Conservation (phyloP, 768 basidiomycete genomes). For the Gyrodon lividus region DNA sequence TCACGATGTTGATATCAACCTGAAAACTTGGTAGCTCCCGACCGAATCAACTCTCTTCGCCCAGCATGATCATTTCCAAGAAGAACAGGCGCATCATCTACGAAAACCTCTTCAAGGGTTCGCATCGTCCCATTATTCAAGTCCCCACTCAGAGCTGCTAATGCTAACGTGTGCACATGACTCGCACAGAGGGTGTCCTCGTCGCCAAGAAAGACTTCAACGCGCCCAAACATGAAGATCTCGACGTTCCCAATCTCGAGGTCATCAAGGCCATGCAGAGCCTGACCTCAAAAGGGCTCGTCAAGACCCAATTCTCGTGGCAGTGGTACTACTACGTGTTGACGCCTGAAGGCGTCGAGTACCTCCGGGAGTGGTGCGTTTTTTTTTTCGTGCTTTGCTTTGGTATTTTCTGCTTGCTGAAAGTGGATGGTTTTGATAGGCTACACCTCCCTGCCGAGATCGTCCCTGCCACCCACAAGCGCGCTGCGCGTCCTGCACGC, state of each 20-base stretch:
- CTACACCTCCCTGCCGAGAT: constrained; percentile 94
- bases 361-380: constrained; percentile 82
- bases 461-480: constrained; percentile 97
- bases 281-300: constrained; percentile 73
- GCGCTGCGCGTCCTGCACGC: constrained; percentile 83
- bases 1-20: not conserved
- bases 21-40: constrained; percentile 26
- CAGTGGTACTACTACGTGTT: constrained; percentile 98
- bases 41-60: constrained; percentile 27
- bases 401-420: not conserved
- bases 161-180: not conserved
- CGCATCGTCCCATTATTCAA: constrained; percentile 21
- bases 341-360: constrained; percentile 96
- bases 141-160: not conserved
- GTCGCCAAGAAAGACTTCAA: constrained; percentile 99
- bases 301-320: constrained; percentile 99
- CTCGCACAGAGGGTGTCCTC: constrained; percentile 83
- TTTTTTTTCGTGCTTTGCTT: not conserved
- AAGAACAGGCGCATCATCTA: constrained; percentile 93
- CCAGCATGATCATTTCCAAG: constrained; percentile 96
- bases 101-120: constrained; percentile 99
- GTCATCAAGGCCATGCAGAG: constrained; percentile 73
- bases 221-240: constrained; percentile 93
- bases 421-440: constrained; percentile 40
- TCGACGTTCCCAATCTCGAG: constrained; percentile 67